Percentiles rank a stretch among this genome's conserved stretches.
These are phyloP conservation scores for Aureobasidium uvarum DNA, from an alignment of 2,329 filamentous ascomycete genomes.

Conservation along the genomic window DNA sequence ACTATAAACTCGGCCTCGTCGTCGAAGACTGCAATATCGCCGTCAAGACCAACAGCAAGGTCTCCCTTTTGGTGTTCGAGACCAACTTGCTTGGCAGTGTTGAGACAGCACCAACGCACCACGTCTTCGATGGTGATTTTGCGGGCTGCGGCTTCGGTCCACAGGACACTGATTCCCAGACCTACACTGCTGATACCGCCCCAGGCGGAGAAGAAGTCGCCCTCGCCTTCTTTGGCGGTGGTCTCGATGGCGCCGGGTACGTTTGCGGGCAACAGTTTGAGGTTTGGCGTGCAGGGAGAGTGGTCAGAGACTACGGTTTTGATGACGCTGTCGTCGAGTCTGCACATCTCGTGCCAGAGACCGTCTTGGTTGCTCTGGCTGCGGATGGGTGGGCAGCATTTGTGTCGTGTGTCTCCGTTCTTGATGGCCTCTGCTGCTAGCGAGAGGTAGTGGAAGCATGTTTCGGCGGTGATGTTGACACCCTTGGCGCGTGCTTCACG, in stretches of 20 bases:
- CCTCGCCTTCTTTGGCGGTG: constrained; percentile 48
- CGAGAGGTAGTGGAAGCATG: constrained; percentile 91
- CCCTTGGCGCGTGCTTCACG: constrained; percentile 67
- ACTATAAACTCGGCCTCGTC: constrained; percentile 73
- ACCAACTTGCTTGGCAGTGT: constrained; percentile 86
- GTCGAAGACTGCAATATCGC: constrained; percentile 90
- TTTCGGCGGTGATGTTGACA: constrained; percentile 87
- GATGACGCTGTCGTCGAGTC: constrained; percentile 71
- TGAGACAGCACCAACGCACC: constrained; percentile 78
- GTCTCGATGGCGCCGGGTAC: constrained; percentile 51
- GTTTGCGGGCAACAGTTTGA: constrained; percentile 78
- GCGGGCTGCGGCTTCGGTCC: constrained; percentile 65
- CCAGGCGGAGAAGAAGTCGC: constrained; percentile 96
- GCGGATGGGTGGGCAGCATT: constrained; percentile 92
- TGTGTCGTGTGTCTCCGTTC: constrained; percentile 85
- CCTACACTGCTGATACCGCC: constrained; percentile 94
- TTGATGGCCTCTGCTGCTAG: constrained; percentile 78
- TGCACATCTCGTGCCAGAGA: constrained; percentile 77
- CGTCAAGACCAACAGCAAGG: constrained; percentile 77
- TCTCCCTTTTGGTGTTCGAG: constrained; percentile 79
- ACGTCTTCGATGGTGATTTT: constrained; percentile 69
- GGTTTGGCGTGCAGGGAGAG: constrained; percentile 89
- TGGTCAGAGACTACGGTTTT: constrained; percentile 92
- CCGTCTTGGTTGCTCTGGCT: constrained; percentile 76
- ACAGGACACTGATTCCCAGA: constrained; percentile 84